Percentiles rank a stretch among this genome's conserved stretches.
phyloP scores from a whole-genome alignment of 495 filamentous ascomycete genomes.

The Penicillium canescens region DNA sequence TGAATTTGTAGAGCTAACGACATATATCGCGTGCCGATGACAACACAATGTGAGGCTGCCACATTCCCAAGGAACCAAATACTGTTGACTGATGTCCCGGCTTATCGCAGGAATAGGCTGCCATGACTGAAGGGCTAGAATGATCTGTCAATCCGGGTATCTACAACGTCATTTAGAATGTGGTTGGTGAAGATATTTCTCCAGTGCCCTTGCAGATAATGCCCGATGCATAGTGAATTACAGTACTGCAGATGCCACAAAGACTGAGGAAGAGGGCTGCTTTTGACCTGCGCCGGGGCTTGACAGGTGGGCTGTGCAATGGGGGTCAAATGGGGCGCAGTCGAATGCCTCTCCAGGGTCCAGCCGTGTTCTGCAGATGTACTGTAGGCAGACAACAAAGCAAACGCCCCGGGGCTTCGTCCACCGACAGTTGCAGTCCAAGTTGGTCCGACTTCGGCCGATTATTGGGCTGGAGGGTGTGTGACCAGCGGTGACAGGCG shows the following conservation, averaged over 20 bases:
- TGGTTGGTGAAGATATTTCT: not conserved
- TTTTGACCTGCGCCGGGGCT: not conserved
- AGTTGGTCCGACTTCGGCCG: not conserved
- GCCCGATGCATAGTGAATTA: not conserved
- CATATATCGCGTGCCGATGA: not conserved
- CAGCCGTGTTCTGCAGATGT: not conserved
- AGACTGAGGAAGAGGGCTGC: not conserved
- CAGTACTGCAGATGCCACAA: not conserved
- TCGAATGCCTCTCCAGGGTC: not conserved
- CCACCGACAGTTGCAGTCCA: not conserved
- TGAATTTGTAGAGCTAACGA: not conserved
- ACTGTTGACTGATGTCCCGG: not conserved
- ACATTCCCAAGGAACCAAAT: not conserved
- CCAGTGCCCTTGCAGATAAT: not conserved
- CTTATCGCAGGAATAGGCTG: not conserved
- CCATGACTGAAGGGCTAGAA: not conserved
- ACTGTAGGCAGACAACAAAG: not conserved
- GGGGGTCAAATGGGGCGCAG: slow-evolving; percentile 1
- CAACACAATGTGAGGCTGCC: not conserved
- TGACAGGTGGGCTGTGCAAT: slow-evolving; percentile 2
- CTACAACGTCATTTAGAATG: not conserved
- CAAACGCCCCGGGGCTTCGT: not conserved
- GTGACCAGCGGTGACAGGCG: not conserved
- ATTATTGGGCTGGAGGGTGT: not conserved
- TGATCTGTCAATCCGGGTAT: not conserved